A percentile compares a stretch with the other conserved stretches of the same genome.
phyloP scores from a whole-genome alignment of 805 yeast genomes.

The Sugiyamaella chiloensis region DNA sequence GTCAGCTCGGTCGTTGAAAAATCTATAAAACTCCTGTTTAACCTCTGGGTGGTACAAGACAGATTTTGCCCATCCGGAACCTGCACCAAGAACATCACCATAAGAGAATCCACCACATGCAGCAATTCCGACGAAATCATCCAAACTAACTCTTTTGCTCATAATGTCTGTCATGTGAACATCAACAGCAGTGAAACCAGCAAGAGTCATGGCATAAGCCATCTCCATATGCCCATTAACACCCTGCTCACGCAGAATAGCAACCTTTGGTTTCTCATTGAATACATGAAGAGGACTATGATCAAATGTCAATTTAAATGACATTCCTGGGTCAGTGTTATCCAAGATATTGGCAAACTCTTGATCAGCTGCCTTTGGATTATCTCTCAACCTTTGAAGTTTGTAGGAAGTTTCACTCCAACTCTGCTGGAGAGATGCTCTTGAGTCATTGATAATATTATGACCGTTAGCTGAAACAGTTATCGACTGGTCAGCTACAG shows the following conservation, averaged over 20 bases:
- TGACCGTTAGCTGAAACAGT: conserved; percentile 46
- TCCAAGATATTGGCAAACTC: conserved; percentile 74
- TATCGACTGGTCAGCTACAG: conserved; percentile 48
- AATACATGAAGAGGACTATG: conserved; percentile 29
- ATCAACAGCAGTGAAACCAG: conserved; percentile 92
- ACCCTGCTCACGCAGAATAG: conserved; percentile 96
- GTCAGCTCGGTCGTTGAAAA: conserved; percentile 82
- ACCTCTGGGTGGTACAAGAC: conserved; percentile 79
- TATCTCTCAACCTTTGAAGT: conserved; percentile 89
- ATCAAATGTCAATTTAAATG: conserved; percentile 71
- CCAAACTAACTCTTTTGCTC: conserved; percentile 65
- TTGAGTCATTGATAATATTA: conserved; percentile 48
- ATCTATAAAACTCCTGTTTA: conserved; percentile 68
- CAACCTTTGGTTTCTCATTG: conserved; percentile 74
- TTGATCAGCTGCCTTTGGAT: conserved; percentile 85
- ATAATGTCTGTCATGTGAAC: conserved; percentile 95
- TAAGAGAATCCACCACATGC: conserved; percentile 99
- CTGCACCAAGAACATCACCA: conserved; percentile 98
- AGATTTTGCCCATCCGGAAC: conserved; percentile 98
- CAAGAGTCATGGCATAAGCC: conserved; percentile 95
- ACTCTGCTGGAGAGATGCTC: conserved; percentile 70
- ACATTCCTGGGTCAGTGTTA: conserved; percentile 85
- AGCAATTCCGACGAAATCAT: conserved; percentile 86
- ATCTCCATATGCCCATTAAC: conserved; percentile 97
- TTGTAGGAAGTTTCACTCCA: conserved; percentile 90